Evolutionary conservation across 345 rosid genomes (phyloP), one percentile per base, ranked within the genome.

Genomic region (Odontarrhena argentea): DNA sequence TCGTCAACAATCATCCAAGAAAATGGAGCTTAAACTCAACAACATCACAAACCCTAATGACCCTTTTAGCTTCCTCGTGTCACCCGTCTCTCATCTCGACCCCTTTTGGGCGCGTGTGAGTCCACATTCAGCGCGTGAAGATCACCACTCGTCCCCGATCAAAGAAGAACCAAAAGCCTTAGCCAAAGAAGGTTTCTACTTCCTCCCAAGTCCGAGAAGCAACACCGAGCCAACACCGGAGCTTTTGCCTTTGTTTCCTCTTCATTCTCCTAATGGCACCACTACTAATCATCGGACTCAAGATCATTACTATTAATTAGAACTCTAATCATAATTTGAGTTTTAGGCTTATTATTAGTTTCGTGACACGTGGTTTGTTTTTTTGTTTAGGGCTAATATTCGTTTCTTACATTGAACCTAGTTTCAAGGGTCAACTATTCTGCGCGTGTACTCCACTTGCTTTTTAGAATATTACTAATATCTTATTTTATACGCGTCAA

Each of bases 41-140:
- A 77, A 72, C 79, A 55, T 35, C 65, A 47, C 49, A 63, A 59
- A 37, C 54, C 63, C 15, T 43, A 65, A 38, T 48, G 69, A 67
- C 61, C 44, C 74, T 42, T 55, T 62, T 14, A 64, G 84, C 3
- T 80, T 81, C 69, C 56, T 82, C 36, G 85, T 79, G 30, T 91
- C 97, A 0, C 96, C 96, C 1, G 96, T 86, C 13, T 91, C 97
- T 15, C 84, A 91, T 6, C 69, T 88, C 59, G 96, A 91, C 51
- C 69, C 78, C 8, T 74, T 30, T 8, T 80, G 85, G 63, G 41
- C 80, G 32, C 66, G 77, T 67, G 78, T 69, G 69, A 66, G 77
- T 15, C 73, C 82, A 35, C 75, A 60, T 37, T 67, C 82, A 50
- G 63, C 77, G 67, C 73, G 73, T 67, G 73, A 53, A 8, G 57